Evolutionary conservation across 2,329 filamentous ascomycete species (phyloP), one percentile per base, ranked within the genome.

Genomic region (Chalaropsis thielavioides): DNA sequence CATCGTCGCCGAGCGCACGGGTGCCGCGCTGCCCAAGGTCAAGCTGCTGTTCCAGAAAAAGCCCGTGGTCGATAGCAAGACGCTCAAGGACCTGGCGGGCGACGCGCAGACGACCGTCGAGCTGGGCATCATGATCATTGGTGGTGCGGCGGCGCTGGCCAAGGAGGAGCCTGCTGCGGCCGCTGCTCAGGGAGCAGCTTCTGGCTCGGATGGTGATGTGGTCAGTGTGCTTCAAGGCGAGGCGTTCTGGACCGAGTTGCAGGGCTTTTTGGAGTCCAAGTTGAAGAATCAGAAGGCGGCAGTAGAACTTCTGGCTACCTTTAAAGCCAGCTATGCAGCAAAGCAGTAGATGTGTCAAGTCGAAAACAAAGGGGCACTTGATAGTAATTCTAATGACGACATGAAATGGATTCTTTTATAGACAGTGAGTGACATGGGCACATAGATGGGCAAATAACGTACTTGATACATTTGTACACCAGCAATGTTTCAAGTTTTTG

Each of bases 31-130:
- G n/a, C 83, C 87, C 46, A 96, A 95, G 79, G 84, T 97, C 73
- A 91, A 92, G 77, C 76, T 99, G 10, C 77, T 99, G 68, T 83
- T 87, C 72, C 89, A 89, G 74, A 95, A 94, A 78, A 95, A 96
- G 75, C 92, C 92, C 0, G 83, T 90, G 0, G 73, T 81, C 0
- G 90, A 95, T 71, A 83, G 80, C 69, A 94, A 92, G 77, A 84
- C 88, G 0, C 75, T 96, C 5, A 83, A 83, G 65, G 92, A 96
- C 66, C 72, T 95, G 0, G 69, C 92, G 1, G 79, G 79, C 0
- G 79, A 81, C 2, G 67, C 69, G 0, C 71, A 72, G 2, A 35
- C 62, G n/a, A 79, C 76, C 35, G 78, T 92, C 0, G 91, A 96
- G 73, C 86, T 97, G 68, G 84, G 84, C 1, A 82, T 96, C 64